Conservation (phyloP, 2,329 filamentous ascomycete species). For the Talaromyces piceae region DNA sequence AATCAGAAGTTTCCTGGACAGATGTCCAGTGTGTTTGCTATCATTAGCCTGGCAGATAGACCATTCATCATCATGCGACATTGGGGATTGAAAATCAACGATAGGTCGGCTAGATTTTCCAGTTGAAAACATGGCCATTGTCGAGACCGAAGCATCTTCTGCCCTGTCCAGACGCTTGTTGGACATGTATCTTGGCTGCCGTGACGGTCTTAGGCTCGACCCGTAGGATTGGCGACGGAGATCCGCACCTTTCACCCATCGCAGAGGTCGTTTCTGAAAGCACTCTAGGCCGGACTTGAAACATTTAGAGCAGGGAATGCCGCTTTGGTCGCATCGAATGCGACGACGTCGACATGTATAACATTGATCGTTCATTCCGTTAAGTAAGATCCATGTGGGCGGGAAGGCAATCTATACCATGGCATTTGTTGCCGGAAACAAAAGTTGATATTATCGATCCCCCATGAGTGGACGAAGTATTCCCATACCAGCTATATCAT, state of each 20-base stretch:
- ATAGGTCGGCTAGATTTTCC: neutral
- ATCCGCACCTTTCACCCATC: constrained; percentile 31
- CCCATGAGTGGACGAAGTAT: too few species aligned
- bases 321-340: constrained; percentile 27
- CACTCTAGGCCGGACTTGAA: constrained; percentile 27
- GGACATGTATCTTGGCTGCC: neutral
- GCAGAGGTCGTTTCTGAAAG: constrained; percentile 23
- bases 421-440: too few species aligned
- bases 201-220: constrained; percentile 6
- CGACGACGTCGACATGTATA: constrained; percentile 31
- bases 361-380: constrained; percentile 17
- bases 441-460: too few species aligned
- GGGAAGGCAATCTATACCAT: too few species aligned
- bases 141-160: neutral
- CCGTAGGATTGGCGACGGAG: constrained; percentile 21
- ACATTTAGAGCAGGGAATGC: constrained; percentile 26
- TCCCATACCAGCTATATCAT: too few species aligned
- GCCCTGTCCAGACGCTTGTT: neutral
- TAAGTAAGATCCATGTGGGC: too few species aligned
- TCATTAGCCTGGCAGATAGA: neutral
- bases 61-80: neutral
- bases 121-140: neutral
- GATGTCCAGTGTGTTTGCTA: neutral
- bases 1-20: neutral
- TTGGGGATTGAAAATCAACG: too few species aligned